A percentile compares a stretch with the other conserved stretches of the same genome.
Evolutionary conservation across 805 yeast species (phyloP).

Genomic region (Saccharomycopsis microspora): DNA sequence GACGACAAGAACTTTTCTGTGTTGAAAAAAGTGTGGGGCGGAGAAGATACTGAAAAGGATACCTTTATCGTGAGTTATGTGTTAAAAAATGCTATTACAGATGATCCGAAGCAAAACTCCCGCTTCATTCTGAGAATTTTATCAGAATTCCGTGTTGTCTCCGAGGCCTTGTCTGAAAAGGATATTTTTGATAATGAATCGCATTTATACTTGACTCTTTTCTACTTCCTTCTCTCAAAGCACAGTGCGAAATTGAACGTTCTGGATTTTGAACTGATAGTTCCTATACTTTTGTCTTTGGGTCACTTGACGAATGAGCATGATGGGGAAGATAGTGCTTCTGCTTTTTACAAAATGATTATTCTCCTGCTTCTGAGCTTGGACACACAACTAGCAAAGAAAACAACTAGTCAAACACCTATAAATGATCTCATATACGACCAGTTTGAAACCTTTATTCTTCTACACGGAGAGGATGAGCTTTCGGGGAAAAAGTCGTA

Average conservation of each 20-base stretch:
- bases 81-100: too few relatives aligned
- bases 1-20: too few relatives aligned
- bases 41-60: too few relatives aligned
- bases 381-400: background rate
- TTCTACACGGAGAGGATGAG: background rate
- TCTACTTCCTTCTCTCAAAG: slow-evolving; percentile 4
- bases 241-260: background rate
- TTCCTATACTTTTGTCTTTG: slow-evolving; percentile 4
- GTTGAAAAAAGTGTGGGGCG: too few relatives aligned
- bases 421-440: slow-evolving; percentile 1
- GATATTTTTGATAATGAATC: background rate
- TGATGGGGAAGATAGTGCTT: background rate
- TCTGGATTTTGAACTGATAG: background rate
- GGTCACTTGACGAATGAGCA: slow-evolving; percentile 1
- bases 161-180: background rate
- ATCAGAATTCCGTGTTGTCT: too few relatives aligned
- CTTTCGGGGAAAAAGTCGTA: background rate
- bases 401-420: background rate
- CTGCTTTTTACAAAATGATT: background rate
- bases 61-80: too few relatives aligned
- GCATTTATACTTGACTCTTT: slow-evolving; percentile 3
- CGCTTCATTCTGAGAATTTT: too few relatives aligned
- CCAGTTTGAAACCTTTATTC: slow-evolving; percentile 4
- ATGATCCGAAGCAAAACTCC: too few relatives aligned
- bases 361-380: background rate